Conservation (phyloP, 1,284 basidiomycete genomes). For the Sanguinoderma infundibulare region DNA sequence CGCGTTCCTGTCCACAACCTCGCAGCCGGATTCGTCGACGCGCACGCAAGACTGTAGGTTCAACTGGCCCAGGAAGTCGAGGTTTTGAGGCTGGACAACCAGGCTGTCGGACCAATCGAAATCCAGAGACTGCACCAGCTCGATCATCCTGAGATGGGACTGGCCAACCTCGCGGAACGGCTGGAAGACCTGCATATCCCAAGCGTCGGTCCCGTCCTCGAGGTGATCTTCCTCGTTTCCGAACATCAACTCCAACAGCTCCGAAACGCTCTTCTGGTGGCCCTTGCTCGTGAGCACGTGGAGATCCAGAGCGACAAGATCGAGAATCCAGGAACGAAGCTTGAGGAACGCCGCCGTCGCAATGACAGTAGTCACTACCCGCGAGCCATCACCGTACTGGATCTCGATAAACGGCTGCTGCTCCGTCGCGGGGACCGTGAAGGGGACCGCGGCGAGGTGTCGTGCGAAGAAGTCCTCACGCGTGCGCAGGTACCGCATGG, state of each 20-base stretch:
- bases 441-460: conserved; percentile 79
- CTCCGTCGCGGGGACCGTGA: conserved; percentile 53
- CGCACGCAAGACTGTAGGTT: conserved; percentile 80
- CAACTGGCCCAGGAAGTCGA: conserved; percentile 73
- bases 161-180: conserved; percentile 79
- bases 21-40: conserved; percentile 74
- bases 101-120: conserved; percentile 89
- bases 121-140: conserved; percentile 84
- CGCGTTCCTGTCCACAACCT: conserved; percentile 79
- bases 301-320: conserved; percentile 88
- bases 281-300: conserved; percentile 85
- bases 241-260: conserved; percentile 78
- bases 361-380: conserved; percentile 76
- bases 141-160: conserved; percentile 83
- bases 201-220: conserved; percentile 41
- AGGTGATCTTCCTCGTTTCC: conserved; percentile 59
- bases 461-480: conserved; percentile 89
- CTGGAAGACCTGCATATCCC: conserved; percentile 55
- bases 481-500: conserved; percentile 88
- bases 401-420: conserved; percentile 69
- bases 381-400: conserved; percentile 72
- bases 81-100: conserved; percentile 57
- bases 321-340: conserved; percentile 84
- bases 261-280: conserved; percentile 70
- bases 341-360: conserved; percentile 82